These are phyloP conservation scores for Hypoxylon sp. DNA, from an alignment of 2,329 filamentous ascomycete genomes.

Conservation along the genomic window DNA sequence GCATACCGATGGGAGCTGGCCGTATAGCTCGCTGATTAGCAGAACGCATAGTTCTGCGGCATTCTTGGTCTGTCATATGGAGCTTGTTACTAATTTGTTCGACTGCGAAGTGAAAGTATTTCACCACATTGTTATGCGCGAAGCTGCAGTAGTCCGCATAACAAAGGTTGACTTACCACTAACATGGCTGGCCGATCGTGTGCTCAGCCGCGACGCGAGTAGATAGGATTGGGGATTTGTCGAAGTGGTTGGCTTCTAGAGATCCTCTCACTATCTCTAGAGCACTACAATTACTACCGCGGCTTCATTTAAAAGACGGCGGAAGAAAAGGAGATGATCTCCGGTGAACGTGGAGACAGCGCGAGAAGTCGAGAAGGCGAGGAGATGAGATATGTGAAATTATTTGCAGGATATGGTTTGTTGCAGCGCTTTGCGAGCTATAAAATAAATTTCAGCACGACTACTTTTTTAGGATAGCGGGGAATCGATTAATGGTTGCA, in stretches of 20 bases:
- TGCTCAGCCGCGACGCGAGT: constrained; percentile 31
- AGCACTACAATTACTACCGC: constrained; percentile 79
- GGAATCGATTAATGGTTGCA: constrained; percentile 41
- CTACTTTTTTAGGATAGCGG: constrained; percentile 48
- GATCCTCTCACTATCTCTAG: constrained; percentile 83
- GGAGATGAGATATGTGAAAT: not conserved
- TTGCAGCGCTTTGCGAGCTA: constrained; percentile 18
- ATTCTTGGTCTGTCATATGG: constrained; percentile 72
- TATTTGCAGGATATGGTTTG: constrained; percentile 17
- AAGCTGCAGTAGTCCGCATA: constrained; percentile 3
- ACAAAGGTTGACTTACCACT: constrained; percentile 49
- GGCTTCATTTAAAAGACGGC: constrained; percentile 64
- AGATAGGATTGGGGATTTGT: constrained; percentile 45
- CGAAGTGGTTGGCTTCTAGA: constrained; percentile 71
- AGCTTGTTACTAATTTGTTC: constrained; percentile 44
- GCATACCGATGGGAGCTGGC: constrained; percentile 90
- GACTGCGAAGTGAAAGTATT: not conserved
- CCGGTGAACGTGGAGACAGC: constrained; percentile 5
- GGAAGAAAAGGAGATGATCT: constrained; percentile 18
- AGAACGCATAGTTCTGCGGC: constrained; percentile 90
- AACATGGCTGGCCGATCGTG: constrained; percentile 47
- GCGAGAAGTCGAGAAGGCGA: constrained; percentile 11
- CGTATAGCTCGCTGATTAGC: constrained; percentile 88
- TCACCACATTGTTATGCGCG: constrained; percentile 1
- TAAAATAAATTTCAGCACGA: constrained; percentile 37